Evolutionary conservation across 805 yeast species (phyloP).

Genomic region (Metschnikowia aberdeeniae): DNA sequence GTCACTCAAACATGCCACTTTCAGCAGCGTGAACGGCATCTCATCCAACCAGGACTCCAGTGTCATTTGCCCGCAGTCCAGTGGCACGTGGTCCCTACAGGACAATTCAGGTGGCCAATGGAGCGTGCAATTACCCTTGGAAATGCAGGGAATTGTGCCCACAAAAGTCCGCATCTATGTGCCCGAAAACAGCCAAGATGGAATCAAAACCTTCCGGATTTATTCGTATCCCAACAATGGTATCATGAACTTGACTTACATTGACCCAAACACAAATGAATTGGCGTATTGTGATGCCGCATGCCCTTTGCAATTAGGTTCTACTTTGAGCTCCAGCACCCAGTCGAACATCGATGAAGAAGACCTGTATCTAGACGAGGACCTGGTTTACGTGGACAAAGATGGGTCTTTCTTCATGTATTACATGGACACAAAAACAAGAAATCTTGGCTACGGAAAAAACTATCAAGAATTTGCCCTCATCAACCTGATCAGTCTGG

Average conservation of each 20-base stretch:
- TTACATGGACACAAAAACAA: slow-evolving; percentile 29
- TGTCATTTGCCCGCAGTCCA: slow-evolving; percentile 56
- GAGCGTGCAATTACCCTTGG: slow-evolving; percentile 54
- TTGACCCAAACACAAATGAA: slow-evolving; percentile 67
- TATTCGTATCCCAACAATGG: slow-evolving; percentile 76
- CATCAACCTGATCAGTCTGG: slow-evolving; percentile 60
- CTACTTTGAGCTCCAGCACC: slow-evolving; percentile 29
- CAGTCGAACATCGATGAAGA: slow-evolving; percentile 21
- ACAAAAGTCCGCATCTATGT: slow-evolving; percentile 71
- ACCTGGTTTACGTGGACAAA: slow-evolving; percentile 28
- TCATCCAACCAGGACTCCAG: slow-evolving; percentile 22
- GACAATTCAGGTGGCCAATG: slow-evolving; percentile 58
- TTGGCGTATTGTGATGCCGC: slow-evolving; percentile 72
- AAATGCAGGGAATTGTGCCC: slow-evolving; percentile 46
- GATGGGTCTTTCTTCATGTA: slow-evolving; percentile 35
- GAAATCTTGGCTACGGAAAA: slow-evolving; percentile 39
- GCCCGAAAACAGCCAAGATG: slow-evolving; percentile 44
- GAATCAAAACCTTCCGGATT: slow-evolving; percentile 64
- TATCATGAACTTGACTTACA: slow-evolving; percentile 85
- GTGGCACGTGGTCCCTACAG: slow-evolving; percentile 51
- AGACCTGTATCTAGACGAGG: slow-evolving; percentile 14
- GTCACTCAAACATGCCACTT: slow-evolving; percentile 53
- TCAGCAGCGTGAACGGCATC: slow-evolving; percentile 45
- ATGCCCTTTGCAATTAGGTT: slow-evolving; percentile 64
- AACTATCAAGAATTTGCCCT: slow-evolving; percentile 81